Evolutionary conservation across 2,329 filamentous ascomycete species (phyloP).

Genomic region (Hymenotorrendiella dingleyae): DNA sequence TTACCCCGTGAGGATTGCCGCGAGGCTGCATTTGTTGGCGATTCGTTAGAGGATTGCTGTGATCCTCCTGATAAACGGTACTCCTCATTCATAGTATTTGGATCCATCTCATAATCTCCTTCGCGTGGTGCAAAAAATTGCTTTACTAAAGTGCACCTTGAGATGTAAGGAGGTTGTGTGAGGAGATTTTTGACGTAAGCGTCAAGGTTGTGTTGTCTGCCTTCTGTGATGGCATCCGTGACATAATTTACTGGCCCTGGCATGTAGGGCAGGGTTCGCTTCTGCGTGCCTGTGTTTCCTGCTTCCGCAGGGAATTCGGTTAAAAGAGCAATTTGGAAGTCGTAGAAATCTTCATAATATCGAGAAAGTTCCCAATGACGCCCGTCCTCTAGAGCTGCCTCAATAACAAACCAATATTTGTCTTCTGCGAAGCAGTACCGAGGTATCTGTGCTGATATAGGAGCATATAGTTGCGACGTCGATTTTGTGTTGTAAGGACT

Average conservation of each 20-base stretch:
- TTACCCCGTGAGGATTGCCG: conserved; percentile 61
- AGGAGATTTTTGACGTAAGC: conserved; percentile 93
- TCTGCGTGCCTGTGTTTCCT: conserved; percentile 73
- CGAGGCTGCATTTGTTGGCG: conserved; percentile 53
- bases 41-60: conserved; percentile 59
- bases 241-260: conserved; percentile 96
- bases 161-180: conserved; percentile 76
- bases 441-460: conserved; percentile 78
- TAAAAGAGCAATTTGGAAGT: conserved; percentile 92
- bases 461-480: conserved; percentile 59
- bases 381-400: conserved; percentile 84
- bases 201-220: conserved; percentile 84
- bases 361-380: conserved; percentile 88
- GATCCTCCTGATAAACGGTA: conserved; percentile 70
- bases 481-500: conserved; percentile 37
- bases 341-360: conserved; percentile 98
- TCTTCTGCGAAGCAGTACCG: conserved; percentile 94
- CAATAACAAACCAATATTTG: conserved; percentile 98
- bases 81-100: conserved; percentile 57
- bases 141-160: conserved; percentile 75
- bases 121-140: conserved; percentile 86
- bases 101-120: conserved; percentile 90
- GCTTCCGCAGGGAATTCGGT: conserved; percentile 90
- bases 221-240: conserved; percentile 95
- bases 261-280: conserved; percentile 90